Base-by-base conservation (phyloP, 2,329 filamentous ascomycete species). In the Venturiaceae sp. region DNA sequence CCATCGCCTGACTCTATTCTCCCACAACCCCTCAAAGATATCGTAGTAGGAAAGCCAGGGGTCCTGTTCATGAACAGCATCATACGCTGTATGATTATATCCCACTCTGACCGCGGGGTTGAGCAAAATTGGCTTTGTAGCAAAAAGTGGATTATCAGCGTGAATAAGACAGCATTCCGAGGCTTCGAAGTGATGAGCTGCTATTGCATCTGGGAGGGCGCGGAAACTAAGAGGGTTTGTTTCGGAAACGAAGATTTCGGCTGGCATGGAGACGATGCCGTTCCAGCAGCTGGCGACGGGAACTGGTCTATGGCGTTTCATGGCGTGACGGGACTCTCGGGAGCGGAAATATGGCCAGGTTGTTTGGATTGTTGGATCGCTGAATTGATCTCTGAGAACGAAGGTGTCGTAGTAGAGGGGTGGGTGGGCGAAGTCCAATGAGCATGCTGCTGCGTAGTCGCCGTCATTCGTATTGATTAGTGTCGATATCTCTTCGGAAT, bases 151-250 rank as follows among this genome's bases (percentile, higher is more conserved):
- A 64, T 89, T 90, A 65, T 90, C 87, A 2, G 83, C 82, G 66
- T 90, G 87, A 58, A 90, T 83, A 56, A 92, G 80, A 69, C 88
- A 92, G 74, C 87, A 91, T 71, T 92, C 88, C 14, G 83, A 87
- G n/a, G 79, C 88, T 69, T 92, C 88, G 28, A 91, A 75, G 66
- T 89, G 86, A 28, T 74, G 66, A 3, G 64, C 60, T 0, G 78
- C 78, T 1, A 92, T 79, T 3, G 77, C 79, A 65, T 88, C 85
- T 0, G 81, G 67, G 23, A 87, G 76, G 4, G 78, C 85, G 9
- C 86, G 82, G 69, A 89, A 89, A n/a, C 72, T 75, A 0, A 88
- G 74, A 0, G 71, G 66, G 2, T 67, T 52, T 4, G 63, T 50
- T 36, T 63, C 26, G 62, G 60, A 64, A 60, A 65, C 16, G 53